Conservation (phyloP, 2,329 filamentous ascomycete species). For the Stagonosporopsis vannaccii region DNA sequence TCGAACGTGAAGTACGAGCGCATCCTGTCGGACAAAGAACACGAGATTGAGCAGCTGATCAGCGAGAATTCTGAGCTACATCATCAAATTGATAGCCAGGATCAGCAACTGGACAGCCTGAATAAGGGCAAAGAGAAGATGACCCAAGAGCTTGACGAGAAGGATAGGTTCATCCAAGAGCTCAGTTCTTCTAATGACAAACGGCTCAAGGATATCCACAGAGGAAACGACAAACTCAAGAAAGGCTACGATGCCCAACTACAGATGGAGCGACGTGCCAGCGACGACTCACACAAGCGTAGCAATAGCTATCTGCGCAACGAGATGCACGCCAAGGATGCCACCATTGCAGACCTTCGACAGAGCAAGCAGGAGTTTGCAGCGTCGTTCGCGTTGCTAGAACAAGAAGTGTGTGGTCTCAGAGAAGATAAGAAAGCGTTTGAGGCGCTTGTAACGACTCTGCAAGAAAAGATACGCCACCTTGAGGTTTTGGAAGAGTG, state of each 20-base stretch:
- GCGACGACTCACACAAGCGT: slow-evolving; percentile 14
- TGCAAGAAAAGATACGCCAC: slow-evolving; percentile 41
- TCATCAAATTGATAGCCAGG: slow-evolving; percentile 34
- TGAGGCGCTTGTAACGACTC: slow-evolving; percentile 36
- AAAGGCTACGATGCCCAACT: slow-evolving; percentile 27
- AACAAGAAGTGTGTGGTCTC: slow-evolving; percentile 39
- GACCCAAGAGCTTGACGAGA: slow-evolving; percentile 32
- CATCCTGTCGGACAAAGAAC: slow-evolving; percentile 35
- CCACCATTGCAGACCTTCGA: slow-evolving; percentile 37
- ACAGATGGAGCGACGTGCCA: slow-evolving; percentile 16
- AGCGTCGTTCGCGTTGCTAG: slow-evolving; percentile 34
- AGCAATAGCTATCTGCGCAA: slow-evolving; percentile 20
- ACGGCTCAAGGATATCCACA: slow-evolving; percentile 30
- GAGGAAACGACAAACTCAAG: slow-evolving; percentile 30
- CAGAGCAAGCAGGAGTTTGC: slow-evolving; percentile 35
- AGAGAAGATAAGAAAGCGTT: slow-evolving; percentile 44
- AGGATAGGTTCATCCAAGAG: slow-evolving; percentile 38
- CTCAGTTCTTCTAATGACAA: slow-evolving; percentile 31
- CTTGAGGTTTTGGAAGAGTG: slow-evolving; percentile 38
- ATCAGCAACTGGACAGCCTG: slow-evolving; percentile 34
- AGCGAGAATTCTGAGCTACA: slow-evolving; percentile 41
- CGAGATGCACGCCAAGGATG: slow-evolving; percentile 36
- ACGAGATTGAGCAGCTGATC: slow-evolving; percentile 38
- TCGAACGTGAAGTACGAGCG: slow-evolving; percentile 44
- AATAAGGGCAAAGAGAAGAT: slow-evolving; percentile 33